Conservation (phyloP, 345 rosid genomes). For the Eucalyptus tenuipes region DNA sequence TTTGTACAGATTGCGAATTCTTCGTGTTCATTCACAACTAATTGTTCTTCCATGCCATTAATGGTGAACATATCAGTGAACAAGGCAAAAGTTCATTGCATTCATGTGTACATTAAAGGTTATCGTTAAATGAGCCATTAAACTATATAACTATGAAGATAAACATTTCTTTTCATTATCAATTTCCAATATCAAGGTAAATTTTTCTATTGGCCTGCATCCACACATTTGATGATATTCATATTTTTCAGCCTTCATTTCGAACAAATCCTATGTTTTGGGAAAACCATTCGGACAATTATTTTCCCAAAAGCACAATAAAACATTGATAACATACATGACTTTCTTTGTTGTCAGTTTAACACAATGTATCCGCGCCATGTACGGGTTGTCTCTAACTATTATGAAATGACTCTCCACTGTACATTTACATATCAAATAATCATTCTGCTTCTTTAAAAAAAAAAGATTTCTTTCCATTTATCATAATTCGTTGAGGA, state of each 20-base stretch:
- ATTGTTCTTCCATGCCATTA: not conserved
- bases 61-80: not conserved
- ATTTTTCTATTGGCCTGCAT: not conserved
- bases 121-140: not conserved
- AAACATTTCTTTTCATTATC: not conserved
- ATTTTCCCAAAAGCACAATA: fast-evolving
- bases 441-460: not conserved
- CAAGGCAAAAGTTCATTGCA: not conserved
- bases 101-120: not conserved
- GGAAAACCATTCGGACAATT: not conserved
- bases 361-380: fast-evolving
- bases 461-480: not conserved
- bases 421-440: not conserved
- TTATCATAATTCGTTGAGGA: not conserved
- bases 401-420: not conserved
- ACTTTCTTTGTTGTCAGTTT: not conserved
- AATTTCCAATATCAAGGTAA: not conserved
- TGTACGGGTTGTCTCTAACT: fast-evolving
- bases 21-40: not conserved
- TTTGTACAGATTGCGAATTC: not conserved
- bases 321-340: not conserved
- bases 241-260: not conserved
- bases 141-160: too few species aligned
- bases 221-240: not conserved
- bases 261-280: not conserved